These are phyloP conservation scores for Juglanconis sp. DNA, from an alignment of 2,329 filamentous ascomycete species.

Conservation along the genomic window DNA sequence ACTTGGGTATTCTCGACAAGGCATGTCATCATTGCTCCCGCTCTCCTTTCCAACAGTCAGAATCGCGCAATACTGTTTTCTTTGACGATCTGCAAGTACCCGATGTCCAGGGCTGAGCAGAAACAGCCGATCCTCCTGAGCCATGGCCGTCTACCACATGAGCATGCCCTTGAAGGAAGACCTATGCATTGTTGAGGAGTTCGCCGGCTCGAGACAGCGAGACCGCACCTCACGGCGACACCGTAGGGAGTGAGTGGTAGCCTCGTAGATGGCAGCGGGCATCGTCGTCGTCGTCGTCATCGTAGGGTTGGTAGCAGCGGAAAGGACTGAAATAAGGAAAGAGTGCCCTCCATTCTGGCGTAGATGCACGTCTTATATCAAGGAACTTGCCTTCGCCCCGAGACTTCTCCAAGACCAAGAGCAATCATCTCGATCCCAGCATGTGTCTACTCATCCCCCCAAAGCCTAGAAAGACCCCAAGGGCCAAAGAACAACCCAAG, in stretches of 20 bases:
- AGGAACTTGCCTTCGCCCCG: neutral
- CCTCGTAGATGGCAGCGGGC: no score
- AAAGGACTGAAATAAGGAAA: neutral
- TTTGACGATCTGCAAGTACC: neutral
- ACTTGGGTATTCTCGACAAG: no score
- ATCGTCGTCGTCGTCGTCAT: no score
- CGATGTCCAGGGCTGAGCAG: neutral
- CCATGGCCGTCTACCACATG: neutral
- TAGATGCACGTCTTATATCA: no score
- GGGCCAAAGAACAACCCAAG: neutral
- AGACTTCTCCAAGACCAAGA: neutral
- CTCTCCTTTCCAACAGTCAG: no score
- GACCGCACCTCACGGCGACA: neutral
- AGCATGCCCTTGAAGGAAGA: neutral
- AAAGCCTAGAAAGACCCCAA: neutral
- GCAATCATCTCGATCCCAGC: neutral
- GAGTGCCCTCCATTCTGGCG: no score
- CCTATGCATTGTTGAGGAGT: neutral
- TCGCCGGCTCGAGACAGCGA: neutral
- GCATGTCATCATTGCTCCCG: no score
- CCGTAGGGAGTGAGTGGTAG: neutral
- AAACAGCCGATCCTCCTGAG: neutral
- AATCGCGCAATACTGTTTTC: neutral
- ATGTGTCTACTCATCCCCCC: slow-evolving; percentile 7
- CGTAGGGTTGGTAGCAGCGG: neutral